Base-by-base conservation (phyloP, 495 filamentous ascomycete genomes). In the Penicillium bialowiezense region DNA sequence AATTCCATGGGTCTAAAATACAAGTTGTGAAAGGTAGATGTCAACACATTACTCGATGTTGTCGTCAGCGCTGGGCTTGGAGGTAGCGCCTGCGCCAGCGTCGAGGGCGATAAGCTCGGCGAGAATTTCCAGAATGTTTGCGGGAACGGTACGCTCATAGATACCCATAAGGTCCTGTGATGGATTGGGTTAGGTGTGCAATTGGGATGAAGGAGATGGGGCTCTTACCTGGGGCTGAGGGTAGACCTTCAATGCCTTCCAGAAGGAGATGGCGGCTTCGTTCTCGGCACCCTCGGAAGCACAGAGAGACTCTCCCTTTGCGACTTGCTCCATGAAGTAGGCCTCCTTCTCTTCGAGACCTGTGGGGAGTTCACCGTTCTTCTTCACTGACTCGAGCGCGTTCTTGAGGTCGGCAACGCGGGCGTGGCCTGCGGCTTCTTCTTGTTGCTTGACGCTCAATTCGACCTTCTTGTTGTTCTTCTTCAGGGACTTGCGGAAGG, bases 31-130 rank as follows among this genome's bases (percentile, higher is more conserved):
- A 19, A 14, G 23, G 20, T 19, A 19, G 26, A 10, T 26, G 23
- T 7, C 26, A 44, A 28, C 37, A 15, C 28, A 50, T 64, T 67
- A 70, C 45, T 76, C 73, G 34, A 76, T 71, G 20, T 65, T 67
- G 56, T 70, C 68, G 62, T 55, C 63, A 38, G 73, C 10, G 9
- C 43, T 70, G 43, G 63, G 43, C 46, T 63, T 57, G 50, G 59
- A 52, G 52, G 58, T 48, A 35, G 41, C 36, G 95, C 78, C 58
- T 69, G 78, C 26, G 81, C 35, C 33, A 19, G 15, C 74, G 70
- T 98, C 93, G 60, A 88, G 80, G 29, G 93, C 95, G 63, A 97
- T 92, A 91, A 98, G 97, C 71, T 96, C 90, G 33, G 93, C 95
- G 36, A 98, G 84, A 44, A 97, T 81, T 65, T 97, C 93, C 40